phyloP scores from a whole-genome alignment of 2,329 filamentous ascomycete species.

The Didymella exigua region DNA sequence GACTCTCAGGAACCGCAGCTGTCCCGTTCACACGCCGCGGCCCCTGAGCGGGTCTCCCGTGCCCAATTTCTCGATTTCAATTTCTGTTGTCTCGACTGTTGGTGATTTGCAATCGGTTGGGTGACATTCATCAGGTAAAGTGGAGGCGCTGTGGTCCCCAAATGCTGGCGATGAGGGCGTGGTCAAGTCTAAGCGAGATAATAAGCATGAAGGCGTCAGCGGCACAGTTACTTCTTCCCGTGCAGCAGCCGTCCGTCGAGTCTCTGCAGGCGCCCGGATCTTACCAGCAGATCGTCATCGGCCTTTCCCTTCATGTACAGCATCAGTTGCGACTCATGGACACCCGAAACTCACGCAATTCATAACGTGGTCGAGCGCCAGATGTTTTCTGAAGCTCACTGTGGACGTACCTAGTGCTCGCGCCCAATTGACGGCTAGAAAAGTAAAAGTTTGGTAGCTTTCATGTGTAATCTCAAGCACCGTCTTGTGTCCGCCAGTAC shows the following conservation, averaged over 20 bases:
- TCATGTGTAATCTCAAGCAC: constrained; percentile 1
- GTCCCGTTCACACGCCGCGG: background rate
- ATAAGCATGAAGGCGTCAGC: constrained; percentile 14
- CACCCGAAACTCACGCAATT: background rate
- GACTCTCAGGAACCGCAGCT: constrained; percentile 1
- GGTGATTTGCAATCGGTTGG: constrained; percentile 1
- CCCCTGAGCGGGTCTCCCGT: constrained; percentile 11
- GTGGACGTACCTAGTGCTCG: background rate
- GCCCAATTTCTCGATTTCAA: constrained; percentile 2
- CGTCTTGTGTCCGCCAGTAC: background rate
- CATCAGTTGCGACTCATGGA: constrained; percentile 1
- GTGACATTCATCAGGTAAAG: background rate
- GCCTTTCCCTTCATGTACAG: background rate
- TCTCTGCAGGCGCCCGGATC: constrained; percentile 3
- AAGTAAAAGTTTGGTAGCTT: constrained; percentile 5
- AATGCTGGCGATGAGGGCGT: constrained; percentile 4
- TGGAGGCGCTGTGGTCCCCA: constrained; percentile 12
- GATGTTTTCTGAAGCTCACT: background rate
- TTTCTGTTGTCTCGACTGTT: background rate
- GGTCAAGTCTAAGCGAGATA: constrained; percentile 18
- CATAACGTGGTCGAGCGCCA: constrained; percentile 8
- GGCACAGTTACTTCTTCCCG: constrained; percentile 14
- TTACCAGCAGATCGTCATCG: constrained; percentile 14
- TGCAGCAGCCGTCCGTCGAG: constrained; percentile 8
- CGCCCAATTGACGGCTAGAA: background rate